A percentile compares a stretch with the other conserved stretches of the same genome.
Conservation (phyloP, 1,284 basidiomycete species). For the Pascua guehoae region DNA sequence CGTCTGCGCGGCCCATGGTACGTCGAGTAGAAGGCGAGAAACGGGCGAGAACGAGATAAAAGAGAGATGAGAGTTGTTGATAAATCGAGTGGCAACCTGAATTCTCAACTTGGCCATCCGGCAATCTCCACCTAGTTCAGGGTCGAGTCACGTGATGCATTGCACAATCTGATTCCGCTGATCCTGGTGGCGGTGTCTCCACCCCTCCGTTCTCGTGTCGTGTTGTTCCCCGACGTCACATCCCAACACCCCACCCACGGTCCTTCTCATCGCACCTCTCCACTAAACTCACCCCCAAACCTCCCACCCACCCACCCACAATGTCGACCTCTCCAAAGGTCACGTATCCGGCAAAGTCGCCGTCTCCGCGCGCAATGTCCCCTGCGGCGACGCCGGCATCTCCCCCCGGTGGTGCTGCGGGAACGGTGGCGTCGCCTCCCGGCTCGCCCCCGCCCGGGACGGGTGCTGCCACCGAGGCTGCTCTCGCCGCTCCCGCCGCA, state of each 20-base stretch:
- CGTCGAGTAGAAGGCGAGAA: background rate
- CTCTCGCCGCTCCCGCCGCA: background rate
- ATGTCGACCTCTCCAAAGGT: background rate
- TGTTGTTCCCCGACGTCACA: too few relatives aligned
- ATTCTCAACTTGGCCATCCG: too few relatives aligned
- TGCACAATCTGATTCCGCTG: too few relatives aligned
- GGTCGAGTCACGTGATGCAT: too few relatives aligned
- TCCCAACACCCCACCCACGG: too few relatives aligned
- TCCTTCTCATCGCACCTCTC: background rate
- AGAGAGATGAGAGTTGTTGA: too few relatives aligned
- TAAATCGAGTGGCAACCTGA: too few relatives aligned
- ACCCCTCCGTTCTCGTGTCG: too few relatives aligned
- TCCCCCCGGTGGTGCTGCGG: background rate
- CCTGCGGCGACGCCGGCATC: background rate
- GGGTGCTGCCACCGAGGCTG: background rate
- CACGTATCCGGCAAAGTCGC: background rate
- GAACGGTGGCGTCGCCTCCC: background rate
- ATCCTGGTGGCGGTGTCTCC: too few relatives aligned
- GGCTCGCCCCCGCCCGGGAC: background rate
- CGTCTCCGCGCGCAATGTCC: constrained; percentile 1
- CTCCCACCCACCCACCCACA: background rate
- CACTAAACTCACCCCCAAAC: background rate
- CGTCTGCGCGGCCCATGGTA: constrained; percentile 55
- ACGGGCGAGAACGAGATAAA: background rate
- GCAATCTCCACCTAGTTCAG: too few relatives aligned